These are phyloP conservation scores for Datura wrightii DNA, from an alignment of 257 asterid genomes.

Conservation along the genomic window DNA sequence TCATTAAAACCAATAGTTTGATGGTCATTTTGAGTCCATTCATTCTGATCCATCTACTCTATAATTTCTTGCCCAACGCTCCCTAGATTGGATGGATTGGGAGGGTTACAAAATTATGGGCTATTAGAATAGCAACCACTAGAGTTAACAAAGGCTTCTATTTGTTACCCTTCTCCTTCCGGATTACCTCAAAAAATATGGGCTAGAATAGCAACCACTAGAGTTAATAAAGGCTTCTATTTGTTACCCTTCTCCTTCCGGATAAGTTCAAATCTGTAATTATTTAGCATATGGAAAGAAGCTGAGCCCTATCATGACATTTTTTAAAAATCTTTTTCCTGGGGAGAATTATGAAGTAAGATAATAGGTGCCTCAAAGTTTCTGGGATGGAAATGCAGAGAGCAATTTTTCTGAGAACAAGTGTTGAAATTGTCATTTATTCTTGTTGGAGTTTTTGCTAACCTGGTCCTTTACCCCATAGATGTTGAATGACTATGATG, in stretches of 20 bases:
- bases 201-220: neutral
- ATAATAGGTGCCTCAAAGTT: neutral
- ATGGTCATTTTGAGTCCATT: conserved; percentile 5
- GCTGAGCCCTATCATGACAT: neutral
- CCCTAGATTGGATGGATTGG: neutral
- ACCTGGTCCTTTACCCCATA: neutral
- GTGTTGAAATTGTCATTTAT: neutral
- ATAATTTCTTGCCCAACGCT: neutral
- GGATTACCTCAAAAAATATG: neutral
- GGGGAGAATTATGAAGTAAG: neutral
- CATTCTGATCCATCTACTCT: neutral
- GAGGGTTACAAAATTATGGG: conserved; percentile 13
- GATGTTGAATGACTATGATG: neutral
- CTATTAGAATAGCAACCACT: neutral
- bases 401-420: neutral
- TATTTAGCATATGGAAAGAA: neutral
- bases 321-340: neutral
- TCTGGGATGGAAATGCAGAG: neutral
- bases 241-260: neutral
- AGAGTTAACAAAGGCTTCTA: neutral
- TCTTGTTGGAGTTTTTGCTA: neutral
- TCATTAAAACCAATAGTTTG: conserved; percentile 19
- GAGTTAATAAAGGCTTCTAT: conserved; percentile 2
- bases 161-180: neutral
- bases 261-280: neutral